A percentile compares a stretch with the other conserved stretches of the same genome.
These are phyloP conservation scores for Achlya hypogyna DNA, from an alignment of 352 stramenopile species.

Conservation along the genomic window DNA sequence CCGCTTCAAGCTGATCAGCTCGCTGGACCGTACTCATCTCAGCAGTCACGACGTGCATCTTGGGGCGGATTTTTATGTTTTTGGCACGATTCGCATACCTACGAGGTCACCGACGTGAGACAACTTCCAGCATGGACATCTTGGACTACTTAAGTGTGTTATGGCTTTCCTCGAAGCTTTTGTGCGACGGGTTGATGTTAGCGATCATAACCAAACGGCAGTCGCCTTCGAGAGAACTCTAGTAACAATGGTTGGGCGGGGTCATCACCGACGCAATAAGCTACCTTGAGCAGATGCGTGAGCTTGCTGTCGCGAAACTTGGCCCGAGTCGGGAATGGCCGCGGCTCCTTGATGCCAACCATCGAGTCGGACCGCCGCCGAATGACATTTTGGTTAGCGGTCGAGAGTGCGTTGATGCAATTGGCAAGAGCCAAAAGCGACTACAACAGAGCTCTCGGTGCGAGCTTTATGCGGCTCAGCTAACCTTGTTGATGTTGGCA, in stretches of 20 bases:
- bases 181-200: conserved; percentile 68
- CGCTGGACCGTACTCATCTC: conserved; percentile 57
- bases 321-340: conserved; percentile 22
- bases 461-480: neutral
- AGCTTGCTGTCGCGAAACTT: conserved; percentile 83
- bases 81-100: conserved; percentile 80
- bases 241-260: neutral
- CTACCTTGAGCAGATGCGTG: conserved; percentile 78
- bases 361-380: conserved; percentile 17
- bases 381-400: neutral
- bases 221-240: conserved; percentile 82
- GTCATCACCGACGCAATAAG: too few species aligned
- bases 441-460: conserved; percentile 14
- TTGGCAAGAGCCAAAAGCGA: conserved; percentile 77
- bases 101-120: neutral
- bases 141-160: conserved; percentile 78
- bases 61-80: conserved; percentile 85
- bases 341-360: conserved; percentile 26
- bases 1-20: conserved; percentile 44
- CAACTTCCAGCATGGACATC: neutral
- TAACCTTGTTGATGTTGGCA: conserved; percentile 63
- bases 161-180: conserved; percentile 81
- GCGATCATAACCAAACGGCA: conserved; percentile 87
- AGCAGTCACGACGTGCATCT: conserved; percentile 71
- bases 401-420: conserved; percentile 81